These are phyloP conservation scores for Coemansia sp. DNA, from an alignment of 192 early-diverging fungal genomes.

Conservation along the genomic window DNA sequence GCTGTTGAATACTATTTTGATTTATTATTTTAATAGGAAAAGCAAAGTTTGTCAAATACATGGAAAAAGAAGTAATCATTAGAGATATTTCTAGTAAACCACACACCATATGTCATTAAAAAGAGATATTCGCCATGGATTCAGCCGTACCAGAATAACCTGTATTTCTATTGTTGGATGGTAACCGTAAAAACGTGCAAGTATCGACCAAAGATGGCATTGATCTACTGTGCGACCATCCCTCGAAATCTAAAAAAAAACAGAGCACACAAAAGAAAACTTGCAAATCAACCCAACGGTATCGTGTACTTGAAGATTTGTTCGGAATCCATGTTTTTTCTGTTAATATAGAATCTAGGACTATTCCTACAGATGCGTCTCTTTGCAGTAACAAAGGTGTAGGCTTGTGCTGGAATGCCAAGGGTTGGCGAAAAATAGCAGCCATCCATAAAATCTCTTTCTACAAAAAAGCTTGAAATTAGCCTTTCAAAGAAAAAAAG, in stretches of 20 bases:
- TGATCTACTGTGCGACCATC: neutral
- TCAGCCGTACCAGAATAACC: too few relatives aligned
- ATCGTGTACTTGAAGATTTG: neutral
- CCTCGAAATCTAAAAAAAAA: neutral
- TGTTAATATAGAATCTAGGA: neutral
- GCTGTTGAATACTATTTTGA: neutral
- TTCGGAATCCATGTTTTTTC: neutral
- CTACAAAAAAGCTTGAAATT: neutral
- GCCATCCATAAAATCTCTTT: neutral
- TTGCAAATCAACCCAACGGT: neutral
- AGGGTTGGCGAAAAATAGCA: neutral
- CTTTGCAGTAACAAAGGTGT: neutral
- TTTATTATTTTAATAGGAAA: neutral
- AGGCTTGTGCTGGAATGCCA: neutral
- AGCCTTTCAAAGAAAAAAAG: neutral
- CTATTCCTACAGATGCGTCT: neutral
- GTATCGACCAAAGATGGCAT: too few relatives aligned
- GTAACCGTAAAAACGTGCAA: too few relatives aligned
- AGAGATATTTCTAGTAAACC: too few relatives aligned
- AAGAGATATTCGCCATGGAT: too few relatives aligned
- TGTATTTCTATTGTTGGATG: too few relatives aligned
- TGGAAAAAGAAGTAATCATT: too few relatives aligned
- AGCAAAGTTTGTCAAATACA: too few relatives aligned
- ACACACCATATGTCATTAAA: too few relatives aligned
- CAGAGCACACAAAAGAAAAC: neutral